Conservation (phyloP, 805 yeast species). For the Starmerella geochares region DNA sequence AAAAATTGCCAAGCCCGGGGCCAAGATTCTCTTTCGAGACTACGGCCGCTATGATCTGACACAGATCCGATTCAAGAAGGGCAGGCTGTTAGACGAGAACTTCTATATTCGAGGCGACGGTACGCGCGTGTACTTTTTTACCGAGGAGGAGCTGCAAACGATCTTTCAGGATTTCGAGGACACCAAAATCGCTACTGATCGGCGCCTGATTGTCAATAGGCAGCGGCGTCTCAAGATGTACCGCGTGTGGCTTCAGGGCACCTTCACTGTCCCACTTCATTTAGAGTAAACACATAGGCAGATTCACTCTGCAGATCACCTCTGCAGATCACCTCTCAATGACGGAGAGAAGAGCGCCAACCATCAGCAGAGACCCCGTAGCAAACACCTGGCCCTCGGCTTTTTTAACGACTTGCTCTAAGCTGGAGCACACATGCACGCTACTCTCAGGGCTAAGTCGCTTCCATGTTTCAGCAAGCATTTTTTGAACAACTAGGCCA, state of each 20-base stretch:
- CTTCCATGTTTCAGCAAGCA: slow-evolving; percentile 61
- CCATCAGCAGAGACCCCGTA: slow-evolving; percentile 86
- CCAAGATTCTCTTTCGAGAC: slow-evolving; percentile 78
- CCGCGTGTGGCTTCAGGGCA: slow-evolving; percentile 93
- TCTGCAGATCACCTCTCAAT: no score
- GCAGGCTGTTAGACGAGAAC: slow-evolving; percentile 77
- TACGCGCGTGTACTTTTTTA: slow-evolving; percentile 91
- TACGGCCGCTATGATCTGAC: slow-evolving; percentile 95
- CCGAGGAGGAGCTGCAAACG: slow-evolving; percentile 76
- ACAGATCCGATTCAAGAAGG: slow-evolving; percentile 84
- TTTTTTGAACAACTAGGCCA: slow-evolving; percentile 67
- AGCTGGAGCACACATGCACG: slow-evolving; percentile 51
- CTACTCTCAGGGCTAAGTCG: slow-evolving; percentile 36
- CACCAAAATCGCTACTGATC: slow-evolving; percentile 73
- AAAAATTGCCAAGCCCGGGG: slow-evolving; percentile 82
- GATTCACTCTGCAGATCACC: no score
- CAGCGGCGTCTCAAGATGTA: slow-evolving; percentile 91
- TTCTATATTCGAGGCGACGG: slow-evolving; percentile 97
- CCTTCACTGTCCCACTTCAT: slow-evolving; percentile 36
- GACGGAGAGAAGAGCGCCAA: slow-evolving; percentile 87
- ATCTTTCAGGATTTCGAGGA: slow-evolving; percentile 64
- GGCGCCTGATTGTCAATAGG: slow-evolving; percentile 82
- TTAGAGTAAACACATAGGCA: no score
- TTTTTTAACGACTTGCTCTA: slow-evolving; percentile 59
- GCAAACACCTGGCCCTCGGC: slow-evolving; percentile 59